Evolutionary conservation across 805 yeast species (phyloP).

Genomic region (Starmerella bacillaris): DNA sequence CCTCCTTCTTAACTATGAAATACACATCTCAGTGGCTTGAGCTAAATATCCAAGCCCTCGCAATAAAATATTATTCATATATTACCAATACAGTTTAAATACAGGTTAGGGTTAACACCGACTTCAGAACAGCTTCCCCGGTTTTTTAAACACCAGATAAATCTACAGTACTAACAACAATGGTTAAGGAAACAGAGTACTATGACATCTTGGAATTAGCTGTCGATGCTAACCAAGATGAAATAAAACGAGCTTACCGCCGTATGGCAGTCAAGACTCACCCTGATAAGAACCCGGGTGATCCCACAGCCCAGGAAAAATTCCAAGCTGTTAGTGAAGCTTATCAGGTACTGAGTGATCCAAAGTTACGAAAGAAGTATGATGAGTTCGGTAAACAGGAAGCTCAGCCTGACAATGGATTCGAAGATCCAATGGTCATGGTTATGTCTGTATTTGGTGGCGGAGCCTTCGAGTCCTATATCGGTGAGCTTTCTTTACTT

Average conservation of each 20-base stretch:
- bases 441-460: constrained; percentile 81
- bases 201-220: constrained; percentile 62
- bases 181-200: constrained; percentile 76
- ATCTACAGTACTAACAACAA: constrained; percentile 21
- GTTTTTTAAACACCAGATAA: too few relatives aligned
- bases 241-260: constrained; percentile 86
- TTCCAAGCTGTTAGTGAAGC: constrained; percentile 58
- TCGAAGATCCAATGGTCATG: constrained; percentile 70
- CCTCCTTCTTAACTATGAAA: too few relatives aligned
- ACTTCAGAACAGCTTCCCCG: too few relatives aligned
- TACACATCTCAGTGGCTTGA: too few relatives aligned
- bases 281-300: constrained; percentile 94
- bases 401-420: constrained; percentile 52
- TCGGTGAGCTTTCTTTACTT: constrained; percentile 72
- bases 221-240: constrained; percentile 53
- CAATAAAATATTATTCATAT: too few relatives aligned
- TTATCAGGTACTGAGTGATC: constrained; percentile 51
- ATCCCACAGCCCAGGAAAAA: constrained; percentile 70
- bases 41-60: too few relatives aligned
- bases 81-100: too few relatives aligned
- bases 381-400: constrained; percentile 73
- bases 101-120: too few relatives aligned
- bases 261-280: constrained; percentile 76
- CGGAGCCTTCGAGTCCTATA: constrained; percentile 67
- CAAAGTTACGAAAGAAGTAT: constrained; percentile 47